These are phyloP conservation scores for Rhamnella rubrinervis DNA, from an alignment of 331 rosid genomes.

Conservation along the genomic window DNA sequence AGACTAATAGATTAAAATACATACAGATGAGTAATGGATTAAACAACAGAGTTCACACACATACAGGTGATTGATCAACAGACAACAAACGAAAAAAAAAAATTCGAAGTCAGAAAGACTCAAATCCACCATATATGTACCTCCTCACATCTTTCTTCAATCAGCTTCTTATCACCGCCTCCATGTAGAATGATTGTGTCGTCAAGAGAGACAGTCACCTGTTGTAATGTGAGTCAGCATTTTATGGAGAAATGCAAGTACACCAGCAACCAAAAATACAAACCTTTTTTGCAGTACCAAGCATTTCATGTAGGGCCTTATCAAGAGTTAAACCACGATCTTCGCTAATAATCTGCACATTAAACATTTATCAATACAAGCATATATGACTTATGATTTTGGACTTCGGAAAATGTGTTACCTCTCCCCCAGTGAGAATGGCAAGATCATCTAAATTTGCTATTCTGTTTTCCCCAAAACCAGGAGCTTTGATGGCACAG, in stretches of 20 bases:
- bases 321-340: slow-evolving; percentile 82
- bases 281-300: slow-evolving; percentile 90
- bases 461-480: slow-evolving; percentile 89
- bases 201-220: slow-evolving; percentile 83
- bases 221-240: slow-evolving; percentile 25
- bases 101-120: neutral
- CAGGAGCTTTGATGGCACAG: slow-evolving; percentile 98
- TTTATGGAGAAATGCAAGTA: slow-evolving; percentile 4
- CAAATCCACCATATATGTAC: slow-evolving; percentile 27
- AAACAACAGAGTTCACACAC: too few species aligned
- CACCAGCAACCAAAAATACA: slow-evolving; percentile 18
- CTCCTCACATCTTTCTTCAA: slow-evolving; percentile 93
- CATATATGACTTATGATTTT: neutral
- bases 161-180: slow-evolving; percentile 87
- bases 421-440: slow-evolving; percentile 92
- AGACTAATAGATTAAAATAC: neutral
- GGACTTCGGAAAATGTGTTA: slow-evolving; percentile 16
- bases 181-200: slow-evolving; percentile 86
- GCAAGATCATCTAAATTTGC: slow-evolving; percentile 89
- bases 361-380: slow-evolving; percentile 7
- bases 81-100: neutral
- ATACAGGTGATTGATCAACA: too few species aligned
- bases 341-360: slow-evolving; percentile 65
- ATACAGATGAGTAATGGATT: neutral
- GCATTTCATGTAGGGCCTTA: slow-evolving; percentile 72